Evolutionary conservation across 2,329 filamentous ascomycete genomes (phyloP).

Genomic region (Parascedosporium putredinis): DNA sequence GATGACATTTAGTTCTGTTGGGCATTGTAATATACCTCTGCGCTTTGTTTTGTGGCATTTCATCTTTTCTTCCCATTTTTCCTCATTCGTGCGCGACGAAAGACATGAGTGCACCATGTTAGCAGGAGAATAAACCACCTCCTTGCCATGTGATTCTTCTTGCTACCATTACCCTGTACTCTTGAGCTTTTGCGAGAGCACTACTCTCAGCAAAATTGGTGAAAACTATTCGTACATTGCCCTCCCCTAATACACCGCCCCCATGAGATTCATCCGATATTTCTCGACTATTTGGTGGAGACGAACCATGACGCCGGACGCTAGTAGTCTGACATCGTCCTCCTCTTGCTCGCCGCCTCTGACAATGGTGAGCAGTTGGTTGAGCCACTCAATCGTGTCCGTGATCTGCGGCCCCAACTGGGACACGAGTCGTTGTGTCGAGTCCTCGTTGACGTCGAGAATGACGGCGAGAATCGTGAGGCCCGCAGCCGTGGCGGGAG

Average conservation of each 20-base stretch:
- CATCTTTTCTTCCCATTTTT: background rate
- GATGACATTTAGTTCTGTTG: background rate
- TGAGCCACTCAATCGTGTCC: conserved; percentile 82
- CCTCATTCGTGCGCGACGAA: background rate
- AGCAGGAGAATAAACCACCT: background rate
- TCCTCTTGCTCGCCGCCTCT: conserved; percentile 51
- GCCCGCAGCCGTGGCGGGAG: conserved; percentile 60
- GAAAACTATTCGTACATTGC: background rate
- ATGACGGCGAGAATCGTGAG: conserved; percentile 71
- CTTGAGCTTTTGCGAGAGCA: background rate
- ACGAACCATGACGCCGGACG: conserved; percentile 67
- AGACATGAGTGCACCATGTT: background rate
- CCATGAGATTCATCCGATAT: conserved; percentile 68
- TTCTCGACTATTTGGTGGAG: conserved; percentile 73
- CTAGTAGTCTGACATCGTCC: conserved; percentile 67
- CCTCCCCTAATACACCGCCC: conserved; percentile 30
- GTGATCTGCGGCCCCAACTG: conserved; percentile 67
- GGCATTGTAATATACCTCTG: background rate
- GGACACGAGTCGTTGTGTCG: conserved; percentile 61
- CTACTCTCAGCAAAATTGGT: background rate
- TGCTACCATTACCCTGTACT: too few relatives aligned
- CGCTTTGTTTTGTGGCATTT: background rate
- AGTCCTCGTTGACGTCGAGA: conserved; percentile 68
- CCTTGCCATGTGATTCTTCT: background rate
- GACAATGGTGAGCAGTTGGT: conserved; percentile 57